A percentile compares a stretch with the other conserved stretches of the same genome.
phyloP scores from a whole-genome alignment of 208 protist species.

The Leishmania aethiopica region DNA sequence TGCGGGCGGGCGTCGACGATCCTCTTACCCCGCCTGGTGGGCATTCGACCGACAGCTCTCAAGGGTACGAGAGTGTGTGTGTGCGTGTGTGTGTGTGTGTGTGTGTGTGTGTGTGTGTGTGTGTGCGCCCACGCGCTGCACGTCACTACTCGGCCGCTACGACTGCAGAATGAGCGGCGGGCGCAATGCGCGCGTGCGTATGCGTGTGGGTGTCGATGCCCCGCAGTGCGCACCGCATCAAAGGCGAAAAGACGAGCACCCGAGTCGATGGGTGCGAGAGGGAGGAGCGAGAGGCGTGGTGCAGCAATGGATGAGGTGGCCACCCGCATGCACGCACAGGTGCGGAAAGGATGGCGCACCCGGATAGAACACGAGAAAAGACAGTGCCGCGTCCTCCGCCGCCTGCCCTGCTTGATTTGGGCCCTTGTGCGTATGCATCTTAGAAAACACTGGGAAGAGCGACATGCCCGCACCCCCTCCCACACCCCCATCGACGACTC shows the following conservation, averaged over 20 bases:
- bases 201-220: neutral
- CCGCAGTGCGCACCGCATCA: neutral
- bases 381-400: neutral
- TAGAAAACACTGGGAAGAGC: neutral
- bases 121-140: too few species aligned
- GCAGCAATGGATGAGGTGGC: neutral
- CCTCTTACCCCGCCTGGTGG: conserved; percentile 25
- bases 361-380: neutral
- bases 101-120: neutral
- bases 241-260: neutral
- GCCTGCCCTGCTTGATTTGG: neutral
- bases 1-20: conserved; percentile 29
- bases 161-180: neutral
- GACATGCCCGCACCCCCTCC: neutral
- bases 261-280: neutral
- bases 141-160: neutral
- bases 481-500: neutral
- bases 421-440: neutral
- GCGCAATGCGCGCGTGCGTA: neutral
- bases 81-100: neutral
- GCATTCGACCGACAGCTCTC: conserved; percentile 12
- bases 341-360: neutral
- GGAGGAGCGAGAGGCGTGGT: neutral
- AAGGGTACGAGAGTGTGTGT: neutral
- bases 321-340: neutral